phyloP scores from a whole-genome alignment of 441 rosid species.

The Gossypium trilobum region DNA sequence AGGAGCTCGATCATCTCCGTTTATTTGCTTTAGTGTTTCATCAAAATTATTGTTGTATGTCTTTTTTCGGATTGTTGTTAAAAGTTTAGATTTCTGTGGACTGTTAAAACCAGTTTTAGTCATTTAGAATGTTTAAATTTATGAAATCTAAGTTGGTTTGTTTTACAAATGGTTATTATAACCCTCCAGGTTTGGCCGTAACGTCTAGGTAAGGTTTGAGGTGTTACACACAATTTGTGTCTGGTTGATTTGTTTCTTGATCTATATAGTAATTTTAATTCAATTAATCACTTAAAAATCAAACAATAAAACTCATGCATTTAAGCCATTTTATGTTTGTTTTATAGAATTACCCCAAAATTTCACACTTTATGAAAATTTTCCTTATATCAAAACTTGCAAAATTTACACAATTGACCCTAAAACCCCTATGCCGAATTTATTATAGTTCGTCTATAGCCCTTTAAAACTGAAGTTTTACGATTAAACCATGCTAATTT shows the following conservation, averaged over 20 bases:
- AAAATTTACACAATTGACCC: background rate
- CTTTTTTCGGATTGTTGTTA: background rate
- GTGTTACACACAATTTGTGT: background rate
- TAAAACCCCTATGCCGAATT: background rate
- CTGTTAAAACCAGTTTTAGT: too few species aligned
- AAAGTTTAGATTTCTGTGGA: background rate
- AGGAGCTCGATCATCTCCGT: too few species aligned
- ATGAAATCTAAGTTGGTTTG: background rate
- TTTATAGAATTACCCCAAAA: background rate
- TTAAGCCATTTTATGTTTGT: background rate
- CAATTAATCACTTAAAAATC: too few species aligned
- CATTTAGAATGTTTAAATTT: too few species aligned
- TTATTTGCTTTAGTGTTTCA: too few species aligned
- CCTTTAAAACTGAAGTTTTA: background rate
- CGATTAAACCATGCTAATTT: too few species aligned
- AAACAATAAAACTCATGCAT: background rate
- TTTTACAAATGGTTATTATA: too few species aligned
- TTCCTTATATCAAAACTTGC: background rate
- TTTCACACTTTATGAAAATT: background rate
- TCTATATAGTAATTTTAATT: background rate
- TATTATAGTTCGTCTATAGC: background rate
- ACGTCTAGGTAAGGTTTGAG: background rate
- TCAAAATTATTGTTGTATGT: background rate
- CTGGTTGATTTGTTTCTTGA: background rate
- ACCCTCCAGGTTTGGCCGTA: too few species aligned